phyloP scores from a whole-genome alignment of 148 eudicot species.

The Cornus controversa region DNA sequence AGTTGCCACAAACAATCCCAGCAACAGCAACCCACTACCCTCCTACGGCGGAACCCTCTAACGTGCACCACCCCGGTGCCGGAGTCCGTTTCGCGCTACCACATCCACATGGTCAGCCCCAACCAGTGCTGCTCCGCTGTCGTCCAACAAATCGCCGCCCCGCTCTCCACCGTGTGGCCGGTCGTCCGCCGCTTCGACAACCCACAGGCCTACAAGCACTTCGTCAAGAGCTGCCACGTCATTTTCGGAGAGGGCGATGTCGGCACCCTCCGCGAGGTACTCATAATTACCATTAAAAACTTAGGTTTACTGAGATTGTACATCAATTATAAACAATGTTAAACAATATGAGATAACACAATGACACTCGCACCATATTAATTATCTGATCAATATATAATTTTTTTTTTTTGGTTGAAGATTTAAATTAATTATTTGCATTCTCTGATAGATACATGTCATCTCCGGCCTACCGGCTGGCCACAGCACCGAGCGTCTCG shows the following conservation, averaged over 20 bases:
- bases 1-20: slow-evolving; percentile 18
- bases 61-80: slow-evolving; percentile 32
- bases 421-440: too few relatives aligned
- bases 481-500: slow-evolving; percentile 61
- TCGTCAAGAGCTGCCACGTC: slow-evolving; percentile 76
- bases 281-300: too few relatives aligned
- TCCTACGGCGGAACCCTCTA: background rate
- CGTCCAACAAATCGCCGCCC: slow-evolving; percentile 58
- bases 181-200: slow-evolving; percentile 82
- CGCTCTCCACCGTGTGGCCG: slow-evolving; percentile 60
- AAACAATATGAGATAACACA: too few relatives aligned
- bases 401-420: too few relatives aligned
- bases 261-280: slow-evolving; percentile 64
- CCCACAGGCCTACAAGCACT: slow-evolving; percentile 77
- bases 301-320: too few relatives aligned
- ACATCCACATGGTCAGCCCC: slow-evolving; percentile 48
- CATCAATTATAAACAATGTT: too few relatives aligned
- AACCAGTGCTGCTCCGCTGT: slow-evolving; percentile 73
- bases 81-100: slow-evolving; percentile 49
- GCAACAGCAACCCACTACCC: background rate
- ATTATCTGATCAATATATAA: too few relatives aligned
- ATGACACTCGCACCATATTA: too few relatives aligned
- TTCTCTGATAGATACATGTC: slow-evolving; percentile 30
- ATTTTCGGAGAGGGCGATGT: slow-evolving; percentile 55
- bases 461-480: slow-evolving; percentile 80